These are phyloP conservation scores for Rhododendron simsii DNA, from an alignment of 148 eudicot genomes.

Conservation along the genomic window DNA sequence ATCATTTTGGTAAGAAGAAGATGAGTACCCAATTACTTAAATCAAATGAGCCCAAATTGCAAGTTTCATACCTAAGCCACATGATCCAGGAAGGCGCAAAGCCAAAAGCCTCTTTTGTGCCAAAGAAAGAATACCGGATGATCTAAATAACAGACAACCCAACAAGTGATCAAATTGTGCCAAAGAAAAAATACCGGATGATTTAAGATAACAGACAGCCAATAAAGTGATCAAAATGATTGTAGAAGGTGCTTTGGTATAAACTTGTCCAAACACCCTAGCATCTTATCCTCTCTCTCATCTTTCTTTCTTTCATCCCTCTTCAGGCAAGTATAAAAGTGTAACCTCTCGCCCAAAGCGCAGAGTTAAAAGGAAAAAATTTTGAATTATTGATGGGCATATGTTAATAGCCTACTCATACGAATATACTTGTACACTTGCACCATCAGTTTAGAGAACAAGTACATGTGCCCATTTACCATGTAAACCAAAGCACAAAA, in stretches of 20 bases:
- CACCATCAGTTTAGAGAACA: not conserved
- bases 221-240: not conserved
- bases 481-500: too few species aligned
- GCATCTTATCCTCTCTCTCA: not conserved
- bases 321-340: not conserved
- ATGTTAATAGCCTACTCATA: not conserved
- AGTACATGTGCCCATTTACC: too few species aligned
- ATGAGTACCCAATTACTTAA: not conserved
- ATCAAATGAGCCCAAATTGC: not conserved
- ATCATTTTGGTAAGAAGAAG: not conserved
- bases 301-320: not conserved
- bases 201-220: constrained; percentile 3
- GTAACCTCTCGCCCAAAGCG: not conserved
- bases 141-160: constrained; percentile 30
- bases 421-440: not conserved
- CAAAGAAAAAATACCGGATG: too few species aligned
- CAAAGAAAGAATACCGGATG: constrained; percentile 91
- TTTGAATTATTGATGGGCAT: not conserved
- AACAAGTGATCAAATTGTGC: too few species aligned
- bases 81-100: constrained; percentile 77
- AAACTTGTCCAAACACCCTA: not conserved
- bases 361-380: not conserved
- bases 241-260: not conserved
- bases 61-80: constrained; percentile 63
- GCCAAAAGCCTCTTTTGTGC: constrained; percentile 75